These are phyloP conservation scores for Aspergillus sp. DNA, from an alignment of 2,329 filamentous ascomycete genomes.

Conservation along the genomic window DNA sequence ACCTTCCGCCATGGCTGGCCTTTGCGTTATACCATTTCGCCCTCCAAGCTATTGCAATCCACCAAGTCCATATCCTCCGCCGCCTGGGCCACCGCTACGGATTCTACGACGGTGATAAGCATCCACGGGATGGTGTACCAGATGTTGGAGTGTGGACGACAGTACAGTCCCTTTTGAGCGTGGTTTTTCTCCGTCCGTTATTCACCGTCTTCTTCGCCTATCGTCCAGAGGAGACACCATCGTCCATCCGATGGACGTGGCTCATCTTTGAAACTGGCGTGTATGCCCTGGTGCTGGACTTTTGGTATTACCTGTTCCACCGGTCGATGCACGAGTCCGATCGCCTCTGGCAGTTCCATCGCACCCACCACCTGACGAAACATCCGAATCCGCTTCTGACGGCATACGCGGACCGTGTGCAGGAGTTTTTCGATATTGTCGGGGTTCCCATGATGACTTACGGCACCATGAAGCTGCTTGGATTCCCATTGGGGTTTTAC, in stretches of 20 bases:
- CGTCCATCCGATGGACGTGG: constrained; percentile 31
- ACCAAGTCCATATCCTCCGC: constrained; percentile 38
- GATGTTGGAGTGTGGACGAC: constrained; percentile 38
- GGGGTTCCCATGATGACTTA: constrained; percentile 42
- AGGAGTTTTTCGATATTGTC: constrained; percentile 44
- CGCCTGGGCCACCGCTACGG: constrained; percentile 38
- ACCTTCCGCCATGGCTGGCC: constrained; percentile 26
- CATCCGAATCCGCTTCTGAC: constrained; percentile 44
- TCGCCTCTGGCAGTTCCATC: constrained; percentile 43
- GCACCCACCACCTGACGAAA: constrained; percentile 47
- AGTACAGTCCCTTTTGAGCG: constrained; percentile 30
- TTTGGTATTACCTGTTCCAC: constrained; percentile 42
- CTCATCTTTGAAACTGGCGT: constrained; percentile 39
- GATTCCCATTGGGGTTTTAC: constrained; percentile 47
- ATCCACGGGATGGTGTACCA: constrained; percentile 44
- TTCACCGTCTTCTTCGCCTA: constrained; percentile 34
- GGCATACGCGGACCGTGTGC: constrained; percentile 42
- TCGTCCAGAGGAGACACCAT: constrained; percentile 19
- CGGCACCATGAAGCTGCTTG: constrained; percentile 33
- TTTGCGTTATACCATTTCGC: constrained; percentile 37
- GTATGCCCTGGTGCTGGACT: constrained; percentile 44
- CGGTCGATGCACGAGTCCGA: constrained; percentile 43
- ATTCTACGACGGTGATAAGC: constrained; percentile 46
- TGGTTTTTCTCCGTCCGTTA: constrained; percentile 30
- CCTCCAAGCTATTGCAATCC: constrained; percentile 41